A percentile compares a stretch with the other conserved stretches of the same genome.
These are phyloP conservation scores for Ganoderma meredithae DNA, from an alignment of 1,284 basidiomycete genomes.

Conservation along the genomic window DNA sequence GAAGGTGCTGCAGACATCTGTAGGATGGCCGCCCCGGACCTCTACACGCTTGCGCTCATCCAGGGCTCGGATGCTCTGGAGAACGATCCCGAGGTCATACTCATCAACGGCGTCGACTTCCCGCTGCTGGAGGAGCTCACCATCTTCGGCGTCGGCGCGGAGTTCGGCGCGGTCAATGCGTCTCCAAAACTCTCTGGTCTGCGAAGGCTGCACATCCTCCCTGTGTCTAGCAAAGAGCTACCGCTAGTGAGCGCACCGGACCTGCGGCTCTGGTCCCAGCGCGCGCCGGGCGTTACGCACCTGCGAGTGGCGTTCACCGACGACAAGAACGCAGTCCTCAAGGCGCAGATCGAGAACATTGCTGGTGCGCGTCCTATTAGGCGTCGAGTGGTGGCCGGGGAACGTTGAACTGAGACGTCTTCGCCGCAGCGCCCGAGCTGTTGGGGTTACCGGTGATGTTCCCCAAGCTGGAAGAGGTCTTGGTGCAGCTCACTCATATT, in stretches of 20 bases:
- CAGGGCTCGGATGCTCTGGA: no score
- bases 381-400: neutral
- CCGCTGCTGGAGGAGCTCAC: conserved; percentile 20
- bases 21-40: neutral
- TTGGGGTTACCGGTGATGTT: conserved; percentile 9
- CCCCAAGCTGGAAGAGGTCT: neutral
- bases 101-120: conserved; percentile 3
- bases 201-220: conserved; percentile 8
- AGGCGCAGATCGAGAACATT: conserved; percentile 4
- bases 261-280: conserved; percentile 8
- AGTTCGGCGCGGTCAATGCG: conserved; percentile 1
- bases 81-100: neutral
- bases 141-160: conserved; percentile 8
- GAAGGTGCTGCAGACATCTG: neutral
- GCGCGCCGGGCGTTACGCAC: conserved; percentile 6
- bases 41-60: neutral
- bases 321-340: neutral
- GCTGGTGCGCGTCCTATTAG: neutral
- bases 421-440: neutral
- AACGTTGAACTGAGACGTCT: neutral
- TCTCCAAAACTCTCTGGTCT: conserved; percentile 4
- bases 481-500: neutral
- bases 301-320: conserved; percentile 7
- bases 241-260: neutral
- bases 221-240: neutral